These are phyloP conservation scores for Pulveroboletus sp. DNA, from an alignment of 768 basidiomycete genomes.

Conservation along the genomic window DNA sequence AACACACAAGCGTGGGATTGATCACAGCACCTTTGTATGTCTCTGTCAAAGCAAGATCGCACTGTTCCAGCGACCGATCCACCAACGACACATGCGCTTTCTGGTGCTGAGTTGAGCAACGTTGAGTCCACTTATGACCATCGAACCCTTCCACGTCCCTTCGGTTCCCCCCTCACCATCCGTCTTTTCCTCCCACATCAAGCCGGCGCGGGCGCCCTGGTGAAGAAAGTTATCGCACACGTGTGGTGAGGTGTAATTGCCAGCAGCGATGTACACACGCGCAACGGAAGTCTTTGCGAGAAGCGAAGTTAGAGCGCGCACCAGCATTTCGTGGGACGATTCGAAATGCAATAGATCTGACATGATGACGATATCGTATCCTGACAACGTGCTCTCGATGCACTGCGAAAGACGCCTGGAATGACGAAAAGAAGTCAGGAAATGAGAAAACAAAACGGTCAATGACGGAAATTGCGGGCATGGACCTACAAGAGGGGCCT, in stretches of 20 bases:
- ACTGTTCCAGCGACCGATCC: slow-evolving; percentile 51
- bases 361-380: slow-evolving; percentile 59
- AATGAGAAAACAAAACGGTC: background rate
- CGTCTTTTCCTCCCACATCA: slow-evolving; percentile 45
- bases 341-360: slow-evolving; percentile 74
- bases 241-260: slow-evolving; percentile 52
- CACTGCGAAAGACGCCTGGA: slow-evolving; percentile 13
- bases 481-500: slow-evolving; percentile 44
- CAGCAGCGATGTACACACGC: slow-evolving; percentile 57
- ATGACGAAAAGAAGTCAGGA: background rate
- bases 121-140: slow-evolving; percentile 46
- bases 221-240: slow-evolving; percentile 54
- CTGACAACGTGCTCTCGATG: slow-evolving; percentile 17
- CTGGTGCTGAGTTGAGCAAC: slow-evolving; percentile 43
- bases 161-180: slow-evolving; percentile 18
- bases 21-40: background rate
- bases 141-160: slow-evolving; percentile 44
- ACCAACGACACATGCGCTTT: slow-evolving; percentile 59
- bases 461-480: too few species aligned
- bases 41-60: background rate
- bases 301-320: slow-evolving; percentile 47
- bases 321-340: slow-evolving; percentile 51
- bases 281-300: slow-evolving; percentile 41
- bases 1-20: background rate
- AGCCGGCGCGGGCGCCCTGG: slow-evolving; percentile 36